Base-by-base conservation (phyloP, 495 filamentous ascomycete genomes). In the Lasiosphaeris hirsuta region DNA sequence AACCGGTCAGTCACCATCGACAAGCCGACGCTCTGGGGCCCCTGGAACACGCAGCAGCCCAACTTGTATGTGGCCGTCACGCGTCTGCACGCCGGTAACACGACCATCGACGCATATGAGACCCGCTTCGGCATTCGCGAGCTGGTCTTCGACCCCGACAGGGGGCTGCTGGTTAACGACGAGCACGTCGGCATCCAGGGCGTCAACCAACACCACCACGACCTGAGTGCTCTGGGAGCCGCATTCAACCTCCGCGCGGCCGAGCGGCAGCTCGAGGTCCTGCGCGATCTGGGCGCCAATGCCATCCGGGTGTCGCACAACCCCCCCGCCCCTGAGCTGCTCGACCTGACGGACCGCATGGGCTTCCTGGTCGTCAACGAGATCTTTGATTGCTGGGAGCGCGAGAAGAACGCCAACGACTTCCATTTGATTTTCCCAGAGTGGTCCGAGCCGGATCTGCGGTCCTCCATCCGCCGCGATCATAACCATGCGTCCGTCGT, bases 321-420 rank as follows among this genome's bases (percentile, higher is more conserved):
- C 51, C 77, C 77, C 15, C 75, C 77, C 0, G 72, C 75, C 8
- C 78, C 82, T 0, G 80, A 83, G 49, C 57, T 86, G 2, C 80
- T 85, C 38, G 73, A 81, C 5, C 62, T 88, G 0, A 79, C 84
- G 4, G 83, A 86, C 63, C 68, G 65, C 8, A 70, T 83, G 63
- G 85, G 84, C 0, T 67, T 88, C 39, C 69, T 88, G 68, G 73
- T 88, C 1, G 60, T 86, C 10, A 75, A 78, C 58, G 77, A 79
- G 54, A 74, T 76, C 36, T 79, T 81, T 62, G 79, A 81, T 57
- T 60, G 50, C 39, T 80, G 78, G 79, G 61, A 58, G 19, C 51
- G 30, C 13, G 19, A 43, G n/a, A 81, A 81, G 62, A 71, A 62
- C 1, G 49, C 34, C 1, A 75, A 78, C 55, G 77, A 80, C 58